Conservation (phyloP, 148 eudicot genomes). For the Rhododendron molle region DNA sequence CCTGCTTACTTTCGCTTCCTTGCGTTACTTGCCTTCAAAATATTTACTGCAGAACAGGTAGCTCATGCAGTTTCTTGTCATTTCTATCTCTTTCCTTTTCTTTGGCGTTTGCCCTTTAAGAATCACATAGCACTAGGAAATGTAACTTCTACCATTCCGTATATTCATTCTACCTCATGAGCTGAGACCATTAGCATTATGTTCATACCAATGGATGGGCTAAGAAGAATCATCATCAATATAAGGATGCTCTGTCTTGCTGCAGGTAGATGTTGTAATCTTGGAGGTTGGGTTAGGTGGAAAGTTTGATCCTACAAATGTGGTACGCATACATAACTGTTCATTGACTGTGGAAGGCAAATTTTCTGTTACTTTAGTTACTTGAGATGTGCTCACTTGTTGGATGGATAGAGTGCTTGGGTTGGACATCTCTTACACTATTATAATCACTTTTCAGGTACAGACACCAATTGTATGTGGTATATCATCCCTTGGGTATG, state of each 20-base stretch:
- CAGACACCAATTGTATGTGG: slow-evolving; percentile 89
- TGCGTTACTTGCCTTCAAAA: slow-evolving; percentile 94
- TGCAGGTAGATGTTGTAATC: slow-evolving; percentile 94
- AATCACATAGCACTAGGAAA: not conserved
- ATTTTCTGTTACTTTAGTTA: not conserved
- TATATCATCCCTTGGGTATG: slow-evolving; percentile 92
- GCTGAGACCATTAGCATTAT: not conserved
- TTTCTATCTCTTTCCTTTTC: not conserved
- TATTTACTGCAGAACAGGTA: slow-evolving; percentile 87
- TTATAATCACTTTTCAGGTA: slow-evolving; percentile 50
- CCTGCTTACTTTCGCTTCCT: slow-evolving; percentile 93
- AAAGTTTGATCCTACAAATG: slow-evolving; percentile 92
- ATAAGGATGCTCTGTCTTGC: not conserved
- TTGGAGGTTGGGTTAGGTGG: slow-evolving; percentile 99
- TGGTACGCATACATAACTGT: slow-evolving; percentile 44
- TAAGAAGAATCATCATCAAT: not conserved
- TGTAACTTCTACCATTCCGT: not conserved
- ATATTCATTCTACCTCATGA: not conserved
- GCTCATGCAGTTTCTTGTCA: slow-evolving; percentile 5
- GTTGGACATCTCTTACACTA: slow-evolving; percentile 11
- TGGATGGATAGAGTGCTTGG: not conserved
- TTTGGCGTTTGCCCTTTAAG: not conserved
- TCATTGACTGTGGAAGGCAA: too few relatives aligned
- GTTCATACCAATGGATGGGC: not conserved
- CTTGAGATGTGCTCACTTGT: not conserved